These are phyloP conservation scores for Arbutus unedo DNA, from an alignment of 148 eudicot genomes.

Conservation along the genomic window DNA sequence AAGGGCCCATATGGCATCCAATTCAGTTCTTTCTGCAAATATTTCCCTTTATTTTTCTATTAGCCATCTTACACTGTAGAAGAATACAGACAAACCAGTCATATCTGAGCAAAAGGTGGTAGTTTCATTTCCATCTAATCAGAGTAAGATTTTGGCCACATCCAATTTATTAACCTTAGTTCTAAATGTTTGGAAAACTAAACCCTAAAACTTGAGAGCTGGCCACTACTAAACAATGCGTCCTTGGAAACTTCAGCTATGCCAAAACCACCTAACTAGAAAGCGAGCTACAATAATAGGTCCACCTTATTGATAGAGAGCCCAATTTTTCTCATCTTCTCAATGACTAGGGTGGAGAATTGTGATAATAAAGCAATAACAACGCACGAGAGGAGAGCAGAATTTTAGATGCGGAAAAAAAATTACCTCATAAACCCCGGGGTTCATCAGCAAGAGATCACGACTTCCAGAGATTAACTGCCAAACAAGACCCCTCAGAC, in stretches of 20 bases:
- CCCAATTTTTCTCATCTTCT: neutral
- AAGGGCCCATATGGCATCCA: no score
- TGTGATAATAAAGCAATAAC: neutral
- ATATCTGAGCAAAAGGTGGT: neutral
- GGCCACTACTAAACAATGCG: neutral
- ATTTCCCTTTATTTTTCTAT: no score
- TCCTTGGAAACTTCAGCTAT: neutral
- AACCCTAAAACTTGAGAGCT: neutral
- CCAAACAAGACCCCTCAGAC: conserved; percentile 98
- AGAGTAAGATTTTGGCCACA: neutral
- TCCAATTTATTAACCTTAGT: neutral
- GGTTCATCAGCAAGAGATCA: conserved; percentile 94
- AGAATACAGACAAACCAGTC: neutral
- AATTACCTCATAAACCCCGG: conserved; percentile 93
- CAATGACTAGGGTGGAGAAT: neutral
- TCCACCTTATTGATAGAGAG: neutral
- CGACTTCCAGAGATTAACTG: conserved; percentile 96
- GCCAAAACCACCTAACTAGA: neutral
- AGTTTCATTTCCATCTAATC: neutral
- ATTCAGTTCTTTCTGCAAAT: no score
- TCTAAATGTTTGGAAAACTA: neutral
- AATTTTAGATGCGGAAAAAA: neutral
- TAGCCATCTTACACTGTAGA: neutral
- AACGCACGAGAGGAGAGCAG: neutral
- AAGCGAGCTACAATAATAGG: neutral